phyloP scores from a whole-genome alignment of 371 early-diverging fungal species.

The Lichtheimia ornata region DNA sequence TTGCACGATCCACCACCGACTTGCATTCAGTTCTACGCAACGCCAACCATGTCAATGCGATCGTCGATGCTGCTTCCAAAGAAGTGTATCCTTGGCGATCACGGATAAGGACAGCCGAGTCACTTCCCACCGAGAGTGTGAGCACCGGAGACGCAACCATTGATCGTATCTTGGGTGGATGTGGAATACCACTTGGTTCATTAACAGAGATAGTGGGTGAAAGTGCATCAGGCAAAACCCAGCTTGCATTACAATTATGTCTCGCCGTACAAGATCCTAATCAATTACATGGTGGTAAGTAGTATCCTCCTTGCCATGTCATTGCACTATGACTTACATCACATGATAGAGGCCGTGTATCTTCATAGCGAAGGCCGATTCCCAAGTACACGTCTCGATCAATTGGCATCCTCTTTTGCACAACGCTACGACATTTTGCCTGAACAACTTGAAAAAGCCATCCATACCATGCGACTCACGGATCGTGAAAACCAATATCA shows the following conservation, averaged over 20 bases:
- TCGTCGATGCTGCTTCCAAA: constrained; percentile 15
- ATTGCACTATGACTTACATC: not conserved
- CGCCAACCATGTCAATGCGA: constrained; percentile 4
- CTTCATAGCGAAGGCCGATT: constrained; percentile 67
- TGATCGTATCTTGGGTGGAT: constrained; percentile 50
- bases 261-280: constrained; percentile 62
- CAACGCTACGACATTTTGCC: constrained; percentile 10
- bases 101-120: not conserved
- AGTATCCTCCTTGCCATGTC: not conserved
- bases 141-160: constrained; percentile 54
- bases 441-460: constrained; percentile 25
- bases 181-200: constrained; percentile 54
- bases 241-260: constrained; percentile 75
- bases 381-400: constrained; percentile 51
- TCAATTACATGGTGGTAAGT: constrained; percentile 52
- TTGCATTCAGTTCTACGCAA: constrained; percentile 11
- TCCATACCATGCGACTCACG: constrained; percentile 65
- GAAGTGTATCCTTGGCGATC: constrained; percentile 23
- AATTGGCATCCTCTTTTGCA: constrained; percentile 37
- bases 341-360: constrained; percentile 52
- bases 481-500: constrained; percentile 75
- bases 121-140: constrained; percentile 20
- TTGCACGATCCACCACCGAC: constrained; percentile 12
- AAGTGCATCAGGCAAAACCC: constrained; percentile 76
- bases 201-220: constrained; percentile 65